Evolutionary conservation across 2,329 filamentous ascomycete genomes (phyloP), one percentile per base, ranked within the genome.

Genomic region (Colletotrichum zoysiae): DNA sequence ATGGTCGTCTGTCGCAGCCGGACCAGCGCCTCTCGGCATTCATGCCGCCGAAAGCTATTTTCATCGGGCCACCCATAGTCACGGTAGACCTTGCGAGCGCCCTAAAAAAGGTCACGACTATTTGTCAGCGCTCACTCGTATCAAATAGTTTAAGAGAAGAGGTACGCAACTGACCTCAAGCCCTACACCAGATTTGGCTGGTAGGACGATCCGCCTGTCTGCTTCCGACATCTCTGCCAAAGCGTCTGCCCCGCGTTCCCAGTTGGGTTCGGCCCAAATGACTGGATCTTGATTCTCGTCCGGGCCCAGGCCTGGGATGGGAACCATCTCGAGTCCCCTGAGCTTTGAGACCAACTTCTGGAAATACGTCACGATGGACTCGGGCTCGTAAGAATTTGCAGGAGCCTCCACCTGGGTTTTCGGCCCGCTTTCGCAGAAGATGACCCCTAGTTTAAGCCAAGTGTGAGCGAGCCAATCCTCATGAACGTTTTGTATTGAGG

Each of bases 241-340:
- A 42, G 55, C 51, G 50, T 48, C 26, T 18, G 23, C 20, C 12
- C 35, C 48, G 11, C 30, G 30, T 44, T 58, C 44, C 64, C 64
- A 67, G 56, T 59, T 18, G 16, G 64, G 64, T 35, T 67, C 64
- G 55, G n/a, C 46, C 64, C 64, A 67, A 35, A 67, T 67, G 14
- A 30, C 44, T 9, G 55, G 64, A 20, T 40, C 40, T 8, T 38
- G 55, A 42, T 67, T 44, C 56, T 50, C 46, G 9, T 67, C 55
- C 18, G 35, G 55, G 26, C n/a, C 63, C 30, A 59, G n/a, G 23
- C 56, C 55, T 42, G 64, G 64, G 5, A 67, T 33, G 23, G 64
- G 64, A 23, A 67, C 64, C 3, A 59, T 16, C 55, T 67, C 64
- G 12, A 67, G 64, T 30, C 18, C 42, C 62, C 16, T n/a, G 18